Conservation (phyloP, 1,284 basidiomycete genomes). For the Baeospora myosura region DNA sequence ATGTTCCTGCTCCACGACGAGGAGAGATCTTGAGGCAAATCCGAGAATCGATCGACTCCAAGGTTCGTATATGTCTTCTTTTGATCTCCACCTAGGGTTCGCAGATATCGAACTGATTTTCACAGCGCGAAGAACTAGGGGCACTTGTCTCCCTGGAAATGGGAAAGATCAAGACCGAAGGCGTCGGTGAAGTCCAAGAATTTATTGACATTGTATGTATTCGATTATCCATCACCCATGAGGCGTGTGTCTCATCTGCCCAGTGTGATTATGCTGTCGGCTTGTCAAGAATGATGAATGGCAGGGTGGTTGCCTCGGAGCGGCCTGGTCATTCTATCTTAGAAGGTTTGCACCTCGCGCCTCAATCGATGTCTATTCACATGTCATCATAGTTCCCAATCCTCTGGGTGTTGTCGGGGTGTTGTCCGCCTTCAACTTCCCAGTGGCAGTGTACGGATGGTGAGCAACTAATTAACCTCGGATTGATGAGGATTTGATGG, state of each 20-base stretch:
- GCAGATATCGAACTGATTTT: constrained; percentile 1
- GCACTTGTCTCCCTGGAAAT: constrained; percentile 84
- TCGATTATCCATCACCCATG: constrained; percentile 4
- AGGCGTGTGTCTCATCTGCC: constrained; percentile 6
- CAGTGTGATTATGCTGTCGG: constrained; percentile 65
- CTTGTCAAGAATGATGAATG: constrained; percentile 87
- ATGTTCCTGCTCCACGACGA: constrained; percentile 77
- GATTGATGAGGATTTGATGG: not conserved
- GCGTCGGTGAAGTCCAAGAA: constrained; percentile 89
- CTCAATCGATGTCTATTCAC: not conserved
- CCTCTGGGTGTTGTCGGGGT: constrained; percentile 91
- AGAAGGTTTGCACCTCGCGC: constrained; percentile 49
- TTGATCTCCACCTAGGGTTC: constrained; percentile 8
- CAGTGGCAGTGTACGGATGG: constrained; percentile 87
- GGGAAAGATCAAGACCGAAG: constrained; percentile 95
- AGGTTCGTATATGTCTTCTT: constrained; percentile 38
- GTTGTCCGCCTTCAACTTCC: constrained; percentile 91
- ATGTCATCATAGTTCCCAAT: constrained; percentile 64
- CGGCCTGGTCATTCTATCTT: constrained; percentile 85
- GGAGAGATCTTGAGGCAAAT: constrained; percentile 89
- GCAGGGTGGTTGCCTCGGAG: constrained; percentile 78
- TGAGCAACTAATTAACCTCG: constrained; percentile 19
- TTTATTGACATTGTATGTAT: constrained; percentile 80
- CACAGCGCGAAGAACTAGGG: constrained; percentile 73
- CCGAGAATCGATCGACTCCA: constrained; percentile 70